Evolutionary conservation across 2,329 filamentous ascomycete species (phyloP).

Genomic region (Pestalotiopsis sp.): DNA sequence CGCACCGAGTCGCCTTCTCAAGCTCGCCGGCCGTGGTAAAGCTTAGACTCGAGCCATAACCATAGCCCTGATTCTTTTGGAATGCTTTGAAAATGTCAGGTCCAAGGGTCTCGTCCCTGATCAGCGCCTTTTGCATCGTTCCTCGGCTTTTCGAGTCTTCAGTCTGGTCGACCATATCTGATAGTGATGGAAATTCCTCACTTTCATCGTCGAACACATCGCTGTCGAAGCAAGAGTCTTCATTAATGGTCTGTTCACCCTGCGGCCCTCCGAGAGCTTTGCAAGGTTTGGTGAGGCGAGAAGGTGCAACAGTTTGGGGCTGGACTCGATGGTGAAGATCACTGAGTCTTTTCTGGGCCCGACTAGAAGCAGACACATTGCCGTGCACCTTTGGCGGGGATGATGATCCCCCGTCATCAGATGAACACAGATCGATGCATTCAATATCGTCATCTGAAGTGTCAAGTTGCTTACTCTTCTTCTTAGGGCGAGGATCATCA

Average conservation of each 20-base stretch:
- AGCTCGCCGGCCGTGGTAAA: conserved; percentile 33
- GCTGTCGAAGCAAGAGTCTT: conserved; percentile 12
- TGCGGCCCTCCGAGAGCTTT: background rate
- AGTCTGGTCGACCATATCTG: conserved; percentile 18
- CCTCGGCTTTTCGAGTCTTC: conserved; percentile 3
- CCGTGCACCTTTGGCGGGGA: background rate
- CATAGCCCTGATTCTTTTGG: conserved; percentile 31
- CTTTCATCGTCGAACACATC: conserved; percentile 19
- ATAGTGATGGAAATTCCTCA: conserved; percentile 29
- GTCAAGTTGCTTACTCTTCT: background rate
- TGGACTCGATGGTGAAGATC: conserved; percentile 18
- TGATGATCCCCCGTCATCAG: conserved; percentile 17
- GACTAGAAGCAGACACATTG: background rate
- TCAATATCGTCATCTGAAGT: conserved; percentile 15
- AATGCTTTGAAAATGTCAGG: conserved; percentile 28
- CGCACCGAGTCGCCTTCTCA: conserved; percentile 28
- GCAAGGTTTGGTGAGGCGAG: conserved; percentile 15
- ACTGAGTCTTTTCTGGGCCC: conserved; percentile 14
- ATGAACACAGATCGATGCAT: conserved; percentile 28
- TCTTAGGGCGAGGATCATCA: background rate
- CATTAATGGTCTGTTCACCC: background rate
- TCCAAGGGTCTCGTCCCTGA: conserved; percentile 29
- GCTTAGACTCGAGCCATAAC: conserved; percentile 32
- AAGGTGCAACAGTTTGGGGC: conserved; percentile 10
- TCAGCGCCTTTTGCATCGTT: conserved; percentile 9